Conservation (phyloP, 1,139 yeast genomes). For the Wickerhamomyces sp. region DNA sequence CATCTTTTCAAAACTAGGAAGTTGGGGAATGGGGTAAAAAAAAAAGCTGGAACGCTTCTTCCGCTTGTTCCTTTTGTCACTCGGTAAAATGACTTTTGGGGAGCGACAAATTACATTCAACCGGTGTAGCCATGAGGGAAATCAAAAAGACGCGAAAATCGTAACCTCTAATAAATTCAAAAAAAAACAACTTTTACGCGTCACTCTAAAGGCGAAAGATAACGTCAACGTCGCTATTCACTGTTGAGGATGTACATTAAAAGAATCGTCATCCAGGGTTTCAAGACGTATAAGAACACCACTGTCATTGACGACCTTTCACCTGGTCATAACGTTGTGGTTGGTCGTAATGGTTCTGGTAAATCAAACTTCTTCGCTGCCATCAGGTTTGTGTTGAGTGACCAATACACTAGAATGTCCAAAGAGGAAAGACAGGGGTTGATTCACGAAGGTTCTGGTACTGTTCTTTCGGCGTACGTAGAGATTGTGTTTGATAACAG, state of each 20-base stretch:
- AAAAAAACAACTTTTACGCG: too few species aligned
- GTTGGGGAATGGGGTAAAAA: too few species aligned
- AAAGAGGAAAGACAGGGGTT: slow-evolving; percentile 85
- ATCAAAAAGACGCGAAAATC: too few species aligned
- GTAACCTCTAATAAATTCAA: not conserved
- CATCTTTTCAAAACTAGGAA: too few species aligned
- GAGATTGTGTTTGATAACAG: slow-evolving; percentile 82
- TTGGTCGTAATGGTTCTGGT: slow-evolving; percentile 96
- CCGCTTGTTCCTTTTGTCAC: too few species aligned
- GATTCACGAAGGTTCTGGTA: slow-evolving; percentile 87
- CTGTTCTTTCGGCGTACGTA: slow-evolving; percentile 90
- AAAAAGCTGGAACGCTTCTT: too few species aligned
- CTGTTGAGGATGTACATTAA: slow-evolving; percentile 36
- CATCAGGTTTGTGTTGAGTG: slow-evolving; percentile 85
- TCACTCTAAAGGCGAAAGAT: too few species aligned
- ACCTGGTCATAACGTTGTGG: slow-evolving; percentile 82
- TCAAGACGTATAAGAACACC: slow-evolving; percentile 86
- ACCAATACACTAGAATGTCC: slow-evolving; percentile 83
- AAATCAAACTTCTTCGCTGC: slow-evolving; percentile 96
- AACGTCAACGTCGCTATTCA: too few species aligned
- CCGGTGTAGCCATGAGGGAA: too few species aligned
- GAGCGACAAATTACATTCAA: too few species aligned
- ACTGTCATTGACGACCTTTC: slow-evolving; percentile 74
- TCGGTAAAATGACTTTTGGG: too few species aligned
- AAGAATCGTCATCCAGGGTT: slow-evolving; percentile 78